A percentile compares a stretch with the other conserved stretches of the same genome.
Conservation (phyloP, 805 yeast species). For the Candida manassasensis region DNA sequence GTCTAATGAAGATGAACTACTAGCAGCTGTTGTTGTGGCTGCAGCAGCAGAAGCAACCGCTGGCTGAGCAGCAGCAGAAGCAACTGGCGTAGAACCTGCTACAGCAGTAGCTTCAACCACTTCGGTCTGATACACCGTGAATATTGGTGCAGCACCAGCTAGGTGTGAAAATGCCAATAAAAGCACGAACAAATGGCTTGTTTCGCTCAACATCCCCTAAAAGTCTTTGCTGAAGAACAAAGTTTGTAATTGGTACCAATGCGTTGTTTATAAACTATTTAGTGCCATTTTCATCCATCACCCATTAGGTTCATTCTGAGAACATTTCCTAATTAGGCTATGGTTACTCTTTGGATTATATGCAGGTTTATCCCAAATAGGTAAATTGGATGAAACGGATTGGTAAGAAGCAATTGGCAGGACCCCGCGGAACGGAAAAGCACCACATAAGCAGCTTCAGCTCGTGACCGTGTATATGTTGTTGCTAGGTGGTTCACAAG, state of each 20-base stretch:
- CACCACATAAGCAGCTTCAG: too few species aligned
- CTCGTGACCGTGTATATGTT: too few species aligned
- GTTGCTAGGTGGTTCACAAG: too few species aligned
- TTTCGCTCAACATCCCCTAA: background rate
- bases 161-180: conserved; percentile 3
- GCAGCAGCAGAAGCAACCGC: conserved; percentile 8
- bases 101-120: conserved; percentile 8
- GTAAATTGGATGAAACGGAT: background rate
- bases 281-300: background rate
- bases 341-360: background rate
- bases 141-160: conserved; percentile 19
- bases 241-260: background rate
- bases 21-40: conserved; percentile 5
- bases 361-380: background rate
- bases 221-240: background rate
- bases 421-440: too few species aligned
- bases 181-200: background rate
- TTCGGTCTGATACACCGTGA: conserved; percentile 18
- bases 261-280: background rate
- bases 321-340: background rate
- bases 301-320: too few species aligned
- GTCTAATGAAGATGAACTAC: conserved; percentile 5
- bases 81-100: conserved; percentile 8
- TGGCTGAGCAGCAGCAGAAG: conserved; percentile 10
- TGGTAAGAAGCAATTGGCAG: too few species aligned